These are phyloP conservation scores for Aspergillus alliaceus DNA, from an alignment of 2,329 filamentous ascomycete species.

Conservation along the genomic window DNA sequence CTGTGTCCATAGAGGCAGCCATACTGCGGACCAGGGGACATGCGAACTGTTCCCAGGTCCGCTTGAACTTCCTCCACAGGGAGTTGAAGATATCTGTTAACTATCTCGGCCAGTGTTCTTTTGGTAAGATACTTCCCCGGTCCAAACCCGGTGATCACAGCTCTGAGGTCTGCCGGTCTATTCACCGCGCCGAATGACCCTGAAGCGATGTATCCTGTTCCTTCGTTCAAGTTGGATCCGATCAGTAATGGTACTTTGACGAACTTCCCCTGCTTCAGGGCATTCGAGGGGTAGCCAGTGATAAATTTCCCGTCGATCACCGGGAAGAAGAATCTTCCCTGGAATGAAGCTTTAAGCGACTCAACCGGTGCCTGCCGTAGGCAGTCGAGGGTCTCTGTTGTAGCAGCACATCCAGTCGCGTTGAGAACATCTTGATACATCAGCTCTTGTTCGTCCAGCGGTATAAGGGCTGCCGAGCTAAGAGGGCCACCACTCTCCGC, in stretches of 20 bases:
- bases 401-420: slow-evolving; percentile 7
- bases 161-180: neutral
- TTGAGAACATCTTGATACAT: slow-evolving; percentile 9
- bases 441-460: slow-evolving; percentile 1
- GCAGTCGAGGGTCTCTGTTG: slow-evolving; percentile 3
- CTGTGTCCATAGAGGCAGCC: slow-evolving; percentile 11
- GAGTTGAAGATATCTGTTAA: neutral
- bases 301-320: slow-evolving; percentile 11
- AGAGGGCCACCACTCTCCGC: slow-evolving; percentile 13
- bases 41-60: neutral
- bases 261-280: slow-evolving; percentile 3
- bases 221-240: slow-evolving; percentile 13
- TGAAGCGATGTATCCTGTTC: neutral
- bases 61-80: neutral
- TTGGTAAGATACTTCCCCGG: neutral
- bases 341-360: slow-evolving; percentile 3
- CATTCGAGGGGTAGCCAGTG: neutral
- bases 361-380: slow-evolving; percentile 5
- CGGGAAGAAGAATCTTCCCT: slow-evolving; percentile 1
- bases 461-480: neutral
- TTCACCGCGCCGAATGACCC: neutral
- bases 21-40: slow-evolving; percentile 5
- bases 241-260: slow-evolving; percentile 8
- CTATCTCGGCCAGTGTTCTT: neutral
- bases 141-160: neutral